Base-by-base conservation (phyloP, 2,329 filamentous ascomycete species). In the Colletotrichum noveboracense region DNA sequence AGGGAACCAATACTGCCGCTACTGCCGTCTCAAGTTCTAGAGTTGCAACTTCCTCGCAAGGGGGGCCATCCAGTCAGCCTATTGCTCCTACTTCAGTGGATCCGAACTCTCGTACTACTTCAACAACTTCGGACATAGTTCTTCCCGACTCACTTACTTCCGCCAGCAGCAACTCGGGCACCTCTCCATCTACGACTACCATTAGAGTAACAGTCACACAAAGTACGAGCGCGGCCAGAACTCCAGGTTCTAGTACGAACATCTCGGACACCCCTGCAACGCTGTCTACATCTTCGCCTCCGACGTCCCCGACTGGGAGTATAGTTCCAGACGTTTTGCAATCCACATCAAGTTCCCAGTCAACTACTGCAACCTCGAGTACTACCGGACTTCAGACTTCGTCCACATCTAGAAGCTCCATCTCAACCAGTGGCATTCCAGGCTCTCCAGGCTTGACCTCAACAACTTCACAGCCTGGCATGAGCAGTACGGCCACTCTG, bases 401-500 rank as follows among this genome's bases (percentile, higher is more conserved):
- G 43, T 52, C 43, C 6, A 24, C 43, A 52, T 52, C 43, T 21
- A 3, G 43, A 13, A 24, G 10, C 43, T 52, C 6, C 10, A 6
- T 13, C 43, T 52, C n/a, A 7, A 52, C 43, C n/a, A 52, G 43
- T 52, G 12, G n/a, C n/a, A 13, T 21, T 21, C 43, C 43, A 4
- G 43, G 0, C 1, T 12, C 43, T 21, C 43, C 43, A 21, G n/a
- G 43, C 43, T 52, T 52, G n/a, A 13, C 10, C 43, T 52, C 43
- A 13, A 24, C 43, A 21, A 52, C 43, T 3, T 48, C 38, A 0
- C 38, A 48, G 38, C n/a, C 18, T 48, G 4, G 18, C 18, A 1
- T 7, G 18, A n/a, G 38, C 9, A 48, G 1, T 0, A 48, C 38
- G 2, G 38, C 3, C 18, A 12, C 38, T 48, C 0, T 0, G 0